Evolutionary conservation across 2,329 filamentous ascomycete genomes (phyloP), one percentile per base, ranked within the genome.

Genomic region (Seiridium cupressi): DNA sequence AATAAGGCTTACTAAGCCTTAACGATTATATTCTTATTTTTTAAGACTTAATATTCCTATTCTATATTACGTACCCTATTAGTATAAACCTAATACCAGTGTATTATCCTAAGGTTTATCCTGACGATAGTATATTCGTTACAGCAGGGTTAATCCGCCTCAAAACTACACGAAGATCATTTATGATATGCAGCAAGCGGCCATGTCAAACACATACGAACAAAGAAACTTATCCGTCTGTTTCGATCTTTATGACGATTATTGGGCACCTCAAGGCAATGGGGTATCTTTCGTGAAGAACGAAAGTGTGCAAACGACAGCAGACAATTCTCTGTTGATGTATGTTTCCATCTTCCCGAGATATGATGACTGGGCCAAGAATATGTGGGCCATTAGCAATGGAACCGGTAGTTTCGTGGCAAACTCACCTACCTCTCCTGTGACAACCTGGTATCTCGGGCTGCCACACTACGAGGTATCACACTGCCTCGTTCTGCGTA

Each of bases 301-400:
- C 18, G 47, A 62, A 34, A 62, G 54, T 5, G 51, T 44, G 8
- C 46, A 49, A 36, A 38, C 18, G n/a, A 9, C 34, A 3, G 31
- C n/a, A 0, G n/a, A 62, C 46, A 62, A 57, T 47, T 66, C 62
- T 49, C 49, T 68, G 5, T 54, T 68, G 8, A 48, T 68, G n/a
- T 66, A 67, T 34, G 62, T 62, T 3, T 61, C 56, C 31, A 55
- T 66, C 26, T 40, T 44, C 1, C 65, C 65, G 18, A 42, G 65
- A 5, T 64, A 51, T 34, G 64, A 67, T 34, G 62, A 66, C 48
- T 69, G 66, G 67, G 61, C 61, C 5, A 70, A 72, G 61, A 68
- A 69, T 53, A 59, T 69, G 55, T 72, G 68, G 69, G 67, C 68
- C 4, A 26, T 66, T 8, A 54, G 47, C 4, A 69, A 71, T 18